Evolutionary conservation across 108 stramenopile species (phyloP), one percentile per base, ranked within the genome.

Genomic region (Pseudonitzschia multiseries): DNA sequence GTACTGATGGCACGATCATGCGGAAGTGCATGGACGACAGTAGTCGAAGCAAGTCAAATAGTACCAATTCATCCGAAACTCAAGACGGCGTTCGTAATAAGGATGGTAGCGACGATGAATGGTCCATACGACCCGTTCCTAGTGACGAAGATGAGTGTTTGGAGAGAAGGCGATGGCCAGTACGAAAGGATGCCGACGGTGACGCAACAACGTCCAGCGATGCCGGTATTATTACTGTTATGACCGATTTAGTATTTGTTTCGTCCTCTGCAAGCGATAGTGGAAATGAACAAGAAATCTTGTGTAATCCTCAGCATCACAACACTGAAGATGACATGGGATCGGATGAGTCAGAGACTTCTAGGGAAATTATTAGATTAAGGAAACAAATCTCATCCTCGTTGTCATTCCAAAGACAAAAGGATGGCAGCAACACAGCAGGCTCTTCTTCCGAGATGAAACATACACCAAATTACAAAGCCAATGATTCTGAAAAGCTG

Each of bases 61-160:
- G 31, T 59, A 24, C 57, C 57, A 28, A 36, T 36, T 36, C 36
- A 36, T 36, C 36, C 4, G 6, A 36, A 6, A 36, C 36, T 36
- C 36, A 36, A 6, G 36, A 36, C 36, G 36, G 36, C 2, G 2
- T 36, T 36, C 6, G 31, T 18, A 18, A 10, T 18, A 10, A 48
- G 1, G 4, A 20, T 33, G 66, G 46, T 17, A 29, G 20, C 29
- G 61, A 67, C n/a, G 66, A 67, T 27, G 43, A 48, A 17, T 67
- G 43, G 66, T 48, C 66, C 13, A 67, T 50, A 48, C 44, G 66
- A 67, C 66, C 66, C 26, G 66, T 67, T 44, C 42, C 66, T 9
- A 67, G 46, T 14, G 66, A 67, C 9, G 66, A 67, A 50, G 66
- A 44, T 8, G 22, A 48, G n/a, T 59, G 57, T 22, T 27, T 59